phyloP scores from a whole-genome alignment of 768 basidiomycete genomes.

The Trichaptum fuscoviolaceum region DNA sequence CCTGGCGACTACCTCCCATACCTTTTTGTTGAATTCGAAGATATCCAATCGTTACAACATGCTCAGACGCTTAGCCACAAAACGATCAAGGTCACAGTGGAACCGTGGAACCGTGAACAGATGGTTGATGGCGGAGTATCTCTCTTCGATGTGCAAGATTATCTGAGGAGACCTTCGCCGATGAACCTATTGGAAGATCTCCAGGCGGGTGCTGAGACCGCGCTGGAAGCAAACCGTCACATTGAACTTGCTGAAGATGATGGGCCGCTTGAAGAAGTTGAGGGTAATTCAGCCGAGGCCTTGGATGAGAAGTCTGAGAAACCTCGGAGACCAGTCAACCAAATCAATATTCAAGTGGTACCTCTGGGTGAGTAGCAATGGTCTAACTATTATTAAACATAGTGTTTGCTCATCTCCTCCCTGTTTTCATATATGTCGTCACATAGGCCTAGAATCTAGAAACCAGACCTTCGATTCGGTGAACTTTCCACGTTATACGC shows the following conservation, averaged over 20 bases:
- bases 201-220: neutral
- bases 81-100: neutral
- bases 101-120: neutral
- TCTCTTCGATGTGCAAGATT: neutral
- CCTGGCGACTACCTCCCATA: neutral
- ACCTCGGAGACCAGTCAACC: neutral
- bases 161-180: neutral
- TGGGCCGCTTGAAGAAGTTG: neutral
- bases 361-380: neutral
- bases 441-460: neutral
- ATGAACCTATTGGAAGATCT: neutral
- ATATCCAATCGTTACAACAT: neutral
- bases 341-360: neutral
- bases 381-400: neutral
- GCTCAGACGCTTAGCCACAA: neutral
- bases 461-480: neutral
- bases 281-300: neutral
- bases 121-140: neutral
- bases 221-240: neutral
- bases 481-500: neutral
- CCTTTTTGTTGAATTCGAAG: neutral
- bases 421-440: neutral
- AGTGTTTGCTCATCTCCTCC: neutral
- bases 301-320: neutral
- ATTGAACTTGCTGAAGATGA: neutral